Conservation (phyloP, 805 yeast genomes). For the Candida awuae region DNA sequence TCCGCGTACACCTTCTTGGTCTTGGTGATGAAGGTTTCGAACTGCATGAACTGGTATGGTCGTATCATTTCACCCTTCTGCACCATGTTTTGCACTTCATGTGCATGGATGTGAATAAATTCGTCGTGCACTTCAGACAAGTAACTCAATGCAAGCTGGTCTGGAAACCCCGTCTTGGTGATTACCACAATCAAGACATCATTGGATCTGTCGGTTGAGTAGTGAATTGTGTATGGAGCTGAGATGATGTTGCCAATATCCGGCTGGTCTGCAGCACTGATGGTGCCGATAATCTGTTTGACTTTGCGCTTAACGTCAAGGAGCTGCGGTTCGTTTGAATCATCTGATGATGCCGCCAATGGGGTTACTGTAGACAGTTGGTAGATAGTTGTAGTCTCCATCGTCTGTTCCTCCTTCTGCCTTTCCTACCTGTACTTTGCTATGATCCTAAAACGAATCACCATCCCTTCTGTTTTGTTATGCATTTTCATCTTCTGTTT, state of each 20-base stretch:
- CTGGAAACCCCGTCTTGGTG: conserved; percentile 71
- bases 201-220: conserved; percentile 3
- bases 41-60: conserved; percentile 85
- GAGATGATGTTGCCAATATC: conserved; percentile 5
- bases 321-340: conserved; percentile 52
- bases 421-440: no score
- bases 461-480: not conserved
- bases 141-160: conserved; percentile 84
- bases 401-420: not conserved
- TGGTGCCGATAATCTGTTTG: conserved; percentile 50
- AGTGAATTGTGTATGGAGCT: conserved; percentile 10
- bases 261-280: conserved; percentile 2
- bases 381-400: conserved; percentile 14
- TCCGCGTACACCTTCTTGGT: conserved; percentile 87
- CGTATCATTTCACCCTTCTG: conserved; percentile 1
- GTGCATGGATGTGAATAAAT: conserved; percentile 70
- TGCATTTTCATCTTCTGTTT: no score
- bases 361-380: conserved; percentile 56
- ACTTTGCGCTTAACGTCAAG: conserved; percentile 77
- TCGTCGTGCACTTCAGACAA: conserved; percentile 74
- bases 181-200: conserved; percentile 42
- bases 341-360: conserved; percentile 84
- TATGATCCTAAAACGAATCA: not conserved
- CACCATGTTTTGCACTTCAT: conserved; percentile 34
- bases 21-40: conserved; percentile 75